These are phyloP conservation scores for Onygenales sp. DNA, from an alignment of 2,329 filamentous ascomycete species.

Conservation along the genomic window DNA sequence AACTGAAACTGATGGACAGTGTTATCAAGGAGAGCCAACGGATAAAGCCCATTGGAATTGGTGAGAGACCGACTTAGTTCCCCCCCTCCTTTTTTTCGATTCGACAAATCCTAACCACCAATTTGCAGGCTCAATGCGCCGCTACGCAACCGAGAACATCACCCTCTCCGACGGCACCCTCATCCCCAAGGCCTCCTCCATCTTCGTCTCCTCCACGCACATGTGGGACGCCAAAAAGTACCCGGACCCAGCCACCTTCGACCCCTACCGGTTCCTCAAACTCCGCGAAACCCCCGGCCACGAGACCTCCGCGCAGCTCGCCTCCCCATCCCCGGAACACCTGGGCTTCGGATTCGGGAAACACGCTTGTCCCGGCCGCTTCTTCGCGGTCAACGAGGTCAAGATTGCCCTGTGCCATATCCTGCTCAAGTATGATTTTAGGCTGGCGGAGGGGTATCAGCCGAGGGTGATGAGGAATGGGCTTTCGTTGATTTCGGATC, in stretches of 20 bases:
- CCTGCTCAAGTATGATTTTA: constrained; percentile 25
- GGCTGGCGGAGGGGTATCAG: constrained; percentile 12
- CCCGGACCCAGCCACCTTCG: constrained; percentile 9
- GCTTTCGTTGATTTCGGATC: neutral
- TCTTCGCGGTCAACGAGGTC: constrained; percentile 24
- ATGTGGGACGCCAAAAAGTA: constrained; percentile 13
- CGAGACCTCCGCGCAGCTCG: constrained; percentile 9
- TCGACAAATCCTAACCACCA: constrained; percentile 6
- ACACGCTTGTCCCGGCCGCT: constrained; percentile 26
- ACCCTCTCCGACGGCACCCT: constrained; percentile 11
- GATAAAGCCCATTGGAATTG: constrained; percentile 17
- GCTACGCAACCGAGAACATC: constrained; percentile 7
- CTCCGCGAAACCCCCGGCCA: constrained; percentile 6
- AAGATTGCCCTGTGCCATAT: constrained; percentile 24
- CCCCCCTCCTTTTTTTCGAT: constrained; percentile 1
- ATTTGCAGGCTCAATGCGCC: constrained; percentile 7
- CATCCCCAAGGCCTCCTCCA: constrained; percentile 10
- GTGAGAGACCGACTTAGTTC: constrained; percentile 5
- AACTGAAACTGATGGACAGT: constrained; percentile 34
- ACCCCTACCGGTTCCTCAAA: constrained; percentile 12
- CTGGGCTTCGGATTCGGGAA: constrained; percentile 21
- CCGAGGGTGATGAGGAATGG: neutral
- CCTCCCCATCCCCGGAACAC: constrained; percentile 9
- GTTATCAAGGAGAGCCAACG: constrained; percentile 33
- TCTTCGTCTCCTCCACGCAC: constrained; percentile 8